Percentiles rank a stretch among this genome's conserved stretches.
Conservation (phyloP, 371 early-diverging fungal genomes). For the Funneliformis caledonium region DNA sequence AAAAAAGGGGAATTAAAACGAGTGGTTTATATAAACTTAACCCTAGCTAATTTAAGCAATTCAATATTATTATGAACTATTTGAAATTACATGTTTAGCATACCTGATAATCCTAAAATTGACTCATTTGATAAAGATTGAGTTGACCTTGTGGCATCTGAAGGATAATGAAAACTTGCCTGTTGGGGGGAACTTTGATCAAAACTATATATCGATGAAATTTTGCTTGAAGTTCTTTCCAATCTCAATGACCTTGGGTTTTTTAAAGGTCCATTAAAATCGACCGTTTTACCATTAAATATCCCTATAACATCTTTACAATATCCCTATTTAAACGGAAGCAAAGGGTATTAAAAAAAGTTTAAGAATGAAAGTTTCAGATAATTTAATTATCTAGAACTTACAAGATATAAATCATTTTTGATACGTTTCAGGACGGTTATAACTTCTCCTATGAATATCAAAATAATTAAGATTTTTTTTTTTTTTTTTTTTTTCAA, state of each 20-base stretch:
- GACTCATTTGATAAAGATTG: background rate
- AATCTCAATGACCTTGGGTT: background rate
- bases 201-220: background rate
- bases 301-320: conserved; percentile 36
- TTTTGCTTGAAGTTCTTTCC: background rate
- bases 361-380: background rate
- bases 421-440: conserved; percentile 34
- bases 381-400: background rate
- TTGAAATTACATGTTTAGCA: background rate
- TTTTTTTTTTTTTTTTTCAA: background rate
- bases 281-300: conserved; percentile 23
- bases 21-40: background rate
- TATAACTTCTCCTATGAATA: conserved; percentile 24
- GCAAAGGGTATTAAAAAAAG: background rate
- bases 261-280: conserved; percentile 18
- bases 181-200: background rate
- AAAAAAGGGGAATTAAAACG: background rate
- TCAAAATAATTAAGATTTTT: background rate
- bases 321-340: conserved; percentile 20
- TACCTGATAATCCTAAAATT: background rate
- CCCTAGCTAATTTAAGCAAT: background rate
- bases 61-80: background rate
- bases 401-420: conserved; percentile 37
- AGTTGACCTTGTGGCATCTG: background rate
- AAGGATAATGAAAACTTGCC: background rate